Percentiles rank a stretch among this genome's conserved stretches.
Conservation (phyloP, 1,284 basidiomycete genomes). For the Clitocybe nebularis region DNA sequence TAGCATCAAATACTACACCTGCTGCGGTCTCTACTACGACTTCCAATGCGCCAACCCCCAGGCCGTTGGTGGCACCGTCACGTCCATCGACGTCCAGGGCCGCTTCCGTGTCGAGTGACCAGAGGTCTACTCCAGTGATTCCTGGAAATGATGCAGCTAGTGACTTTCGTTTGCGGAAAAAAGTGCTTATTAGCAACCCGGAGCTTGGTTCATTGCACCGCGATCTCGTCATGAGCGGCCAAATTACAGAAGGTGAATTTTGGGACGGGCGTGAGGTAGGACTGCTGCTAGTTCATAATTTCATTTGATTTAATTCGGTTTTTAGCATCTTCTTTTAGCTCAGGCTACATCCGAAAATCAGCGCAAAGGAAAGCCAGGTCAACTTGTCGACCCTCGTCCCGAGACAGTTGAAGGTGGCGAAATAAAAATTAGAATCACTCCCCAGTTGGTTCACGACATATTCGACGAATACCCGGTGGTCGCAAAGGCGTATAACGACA, state of each 20-base stretch:
- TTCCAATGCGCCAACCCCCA: constrained; percentile 26
- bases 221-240: constrained; percentile 80
- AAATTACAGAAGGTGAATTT: constrained; percentile 89
- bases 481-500: constrained; percentile 86
- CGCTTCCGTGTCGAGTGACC: constrained; percentile 56
- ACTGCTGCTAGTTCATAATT: constrained; percentile 12
- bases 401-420: constrained; percentile 77
- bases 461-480: constrained; percentile 98
- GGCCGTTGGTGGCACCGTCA: constrained; percentile 25
- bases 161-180: constrained; percentile 73
- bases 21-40: constrained; percentile 21
- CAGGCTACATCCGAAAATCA: constrained; percentile 72
- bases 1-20: constrained; percentile 26
- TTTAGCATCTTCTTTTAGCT: constrained; percentile 65
- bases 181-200: constrained; percentile 72
- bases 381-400: constrained; percentile 87
- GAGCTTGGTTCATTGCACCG: constrained; percentile 77
- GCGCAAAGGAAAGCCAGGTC: constrained; percentile 78
- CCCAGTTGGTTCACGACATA: constrained; percentile 90
- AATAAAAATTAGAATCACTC: constrained; percentile 88
- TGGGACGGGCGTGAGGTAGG: constrained; percentile 91
- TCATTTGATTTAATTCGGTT: constrained; percentile 1
- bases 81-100: constrained; percentile 50
- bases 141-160: constrained; percentile 53
- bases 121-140: constrained; percentile 48